These are phyloP conservation scores for Ophiorrhiza pumila DNA, from an alignment of 257 asterid genomes.

Conservation along the genomic window DNA sequence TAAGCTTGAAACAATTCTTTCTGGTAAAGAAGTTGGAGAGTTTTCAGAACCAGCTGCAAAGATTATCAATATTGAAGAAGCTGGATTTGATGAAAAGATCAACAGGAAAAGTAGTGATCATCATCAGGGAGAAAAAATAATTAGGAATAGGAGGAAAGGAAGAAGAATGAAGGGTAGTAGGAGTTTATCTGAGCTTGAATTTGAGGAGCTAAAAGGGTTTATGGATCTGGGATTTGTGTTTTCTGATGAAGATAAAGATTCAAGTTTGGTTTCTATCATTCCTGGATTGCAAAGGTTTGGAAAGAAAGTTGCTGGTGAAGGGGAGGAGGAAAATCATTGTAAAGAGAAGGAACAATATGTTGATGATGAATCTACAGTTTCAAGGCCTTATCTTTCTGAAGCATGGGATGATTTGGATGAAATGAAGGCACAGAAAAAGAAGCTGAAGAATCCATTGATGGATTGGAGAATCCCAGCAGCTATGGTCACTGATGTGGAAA, in stretches of 20 bases:
- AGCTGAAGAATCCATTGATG: conserved; percentile 17
- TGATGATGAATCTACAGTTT: conserved; percentile 12
- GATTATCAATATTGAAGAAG: too few species aligned
- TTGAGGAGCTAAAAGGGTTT: conserved; percentile 73
- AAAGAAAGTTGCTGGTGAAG: conserved; percentile 13
- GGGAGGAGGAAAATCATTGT: background rate
- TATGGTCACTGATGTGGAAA: conserved; percentile 49
- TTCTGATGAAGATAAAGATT: conserved; percentile 49
- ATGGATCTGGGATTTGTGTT: conserved; percentile 84
- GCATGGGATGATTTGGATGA: conserved; percentile 44
- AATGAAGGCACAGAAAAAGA: conserved; percentile 3
- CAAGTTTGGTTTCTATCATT: conserved; percentile 45
- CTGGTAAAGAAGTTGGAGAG: conserved; percentile 47
- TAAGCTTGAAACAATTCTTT: conserved; percentile 59
- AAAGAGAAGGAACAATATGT: background rate
- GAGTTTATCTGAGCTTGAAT: conserved; percentile 66
- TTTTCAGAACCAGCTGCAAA: conserved; percentile 9
- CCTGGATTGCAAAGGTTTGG: conserved; percentile 62
- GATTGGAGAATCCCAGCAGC: conserved; percentile 46
- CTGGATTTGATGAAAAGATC: too few species aligned
- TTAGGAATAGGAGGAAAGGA: conserved; percentile 6
- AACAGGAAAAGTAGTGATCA: background rate
- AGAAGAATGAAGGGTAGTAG: conserved; percentile 23
- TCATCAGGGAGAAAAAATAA: background rate
- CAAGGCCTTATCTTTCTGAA: conserved; percentile 55